A percentile compares a stretch with the other conserved stretches of the same genome.
Conservation (phyloP, 441 rosid species). For the Adansonia madagascariensis region DNA sequence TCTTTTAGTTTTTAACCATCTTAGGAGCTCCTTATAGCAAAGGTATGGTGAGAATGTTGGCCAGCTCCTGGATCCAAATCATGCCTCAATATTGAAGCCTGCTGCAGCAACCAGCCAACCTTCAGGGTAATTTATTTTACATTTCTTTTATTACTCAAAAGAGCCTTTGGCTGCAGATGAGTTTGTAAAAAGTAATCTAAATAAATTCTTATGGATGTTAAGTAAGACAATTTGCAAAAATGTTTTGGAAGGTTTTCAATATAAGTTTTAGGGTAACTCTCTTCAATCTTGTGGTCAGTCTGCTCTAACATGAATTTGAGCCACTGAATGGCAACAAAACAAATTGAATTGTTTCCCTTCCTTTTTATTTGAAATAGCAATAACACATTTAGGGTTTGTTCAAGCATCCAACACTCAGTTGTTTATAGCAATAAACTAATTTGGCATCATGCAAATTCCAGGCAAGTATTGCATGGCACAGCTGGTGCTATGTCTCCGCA, state of each 20-base stretch:
- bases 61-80: constrained; percentile 81
- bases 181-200: not conserved
- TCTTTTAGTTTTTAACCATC: constrained; percentile 18
- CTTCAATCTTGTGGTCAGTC: constrained; percentile 11
- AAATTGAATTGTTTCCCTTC: not conserved
- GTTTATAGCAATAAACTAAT: not conserved
- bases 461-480: constrained; percentile 86
- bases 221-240: not conserved
- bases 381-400: not conserved
- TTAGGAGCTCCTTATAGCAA: constrained; percentile 46
- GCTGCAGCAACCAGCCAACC: constrained; percentile 73
- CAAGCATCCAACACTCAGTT: not conserved
- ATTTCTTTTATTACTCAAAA: constrained; percentile 23
- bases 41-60: constrained; percentile 73
- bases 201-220: not conserved
- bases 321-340: not conserved
- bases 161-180: constrained; percentile 14
- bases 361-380: not conserved
- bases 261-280: not conserved
- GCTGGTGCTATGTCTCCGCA: constrained; percentile 77
- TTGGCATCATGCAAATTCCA: constrained; percentile 39
- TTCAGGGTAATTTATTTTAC: constrained; percentile 63
- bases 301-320: not conserved
- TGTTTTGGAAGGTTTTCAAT: not conserved
- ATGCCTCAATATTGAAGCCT: constrained; percentile 75